Percentiles rank a stretch among this genome's conserved stretches.
Conservation (phyloP, 108 stramenopile genomes). For the Nitzschia sp. region DNA sequence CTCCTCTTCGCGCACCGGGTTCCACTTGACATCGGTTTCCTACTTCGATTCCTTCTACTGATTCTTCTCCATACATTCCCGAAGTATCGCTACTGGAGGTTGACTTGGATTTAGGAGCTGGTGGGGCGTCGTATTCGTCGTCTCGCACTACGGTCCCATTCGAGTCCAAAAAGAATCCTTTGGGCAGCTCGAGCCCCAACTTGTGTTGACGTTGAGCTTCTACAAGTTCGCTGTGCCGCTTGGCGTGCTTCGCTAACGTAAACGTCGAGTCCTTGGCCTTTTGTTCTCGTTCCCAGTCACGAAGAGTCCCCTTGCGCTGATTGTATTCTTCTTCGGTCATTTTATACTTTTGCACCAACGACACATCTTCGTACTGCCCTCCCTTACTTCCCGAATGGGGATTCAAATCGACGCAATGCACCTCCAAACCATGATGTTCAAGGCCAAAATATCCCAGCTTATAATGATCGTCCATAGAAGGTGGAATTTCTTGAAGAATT, state of each 20-base stretch:
- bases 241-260: slow-evolving; percentile 75
- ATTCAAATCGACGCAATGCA: slow-evolving; percentile 92
- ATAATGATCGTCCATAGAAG: slow-evolving; percentile 44
- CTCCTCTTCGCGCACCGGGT: slow-evolving; percentile 89
- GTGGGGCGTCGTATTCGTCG: slow-evolving; percentile 23
- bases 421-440: slow-evolving; percentile 70
- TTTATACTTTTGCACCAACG: slow-evolving; percentile 87
- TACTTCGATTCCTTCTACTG: slow-evolving; percentile 47
- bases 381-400: slow-evolving; percentile 77
- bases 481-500: slow-evolving; percentile 59
- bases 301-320: slow-evolving; percentile 85
- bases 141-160: slow-evolving; percentile 52
- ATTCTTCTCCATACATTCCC: slow-evolving; percentile 17
- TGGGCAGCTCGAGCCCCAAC: slow-evolving; percentile 55
- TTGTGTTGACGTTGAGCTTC: slow-evolving; percentile 65
- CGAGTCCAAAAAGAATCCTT: slow-evolving; percentile 64
- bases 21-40: slow-evolving; percentile 91
- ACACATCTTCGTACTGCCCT: slow-evolving; percentile 90
- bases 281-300: slow-evolving; percentile 89
- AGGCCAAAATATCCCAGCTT: slow-evolving; percentile 88
- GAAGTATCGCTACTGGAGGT: background rate
- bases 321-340: slow-evolving; percentile 97
- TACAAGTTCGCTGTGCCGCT: slow-evolving; percentile 67
- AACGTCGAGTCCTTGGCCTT: slow-evolving; percentile 84
- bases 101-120: background rate